Evolutionary conservation across 352 stramenopile genomes (phyloP).

Genomic region (Saprolegnia parasitica): DNA sequence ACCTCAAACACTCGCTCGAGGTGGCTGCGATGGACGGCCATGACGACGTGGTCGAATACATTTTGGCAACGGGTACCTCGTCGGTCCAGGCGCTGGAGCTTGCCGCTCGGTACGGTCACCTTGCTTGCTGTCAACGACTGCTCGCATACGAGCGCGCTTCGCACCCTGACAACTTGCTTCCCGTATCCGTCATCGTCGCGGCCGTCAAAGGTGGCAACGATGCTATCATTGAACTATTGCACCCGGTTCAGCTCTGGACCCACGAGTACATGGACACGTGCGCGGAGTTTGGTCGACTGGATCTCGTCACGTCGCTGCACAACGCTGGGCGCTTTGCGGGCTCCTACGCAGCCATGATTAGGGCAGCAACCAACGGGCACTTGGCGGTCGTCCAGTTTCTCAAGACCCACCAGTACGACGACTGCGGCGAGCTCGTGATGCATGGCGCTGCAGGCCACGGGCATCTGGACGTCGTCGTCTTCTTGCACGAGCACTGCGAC

Average conservation of each 20-base stretch:
- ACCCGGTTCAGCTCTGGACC: neutral
- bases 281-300: neutral
- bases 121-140: neutral
- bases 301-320: neutral
- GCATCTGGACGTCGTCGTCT: constrained; percentile 4
- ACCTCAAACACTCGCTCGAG: neutral
- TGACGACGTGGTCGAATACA: neutral
- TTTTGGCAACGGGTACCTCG: neutral
- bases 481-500: neutral
- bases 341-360: constrained; percentile 37
- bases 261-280: neutral
- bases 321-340: constrained; percentile 1
- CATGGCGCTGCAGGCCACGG: neutral
- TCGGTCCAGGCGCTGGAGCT: neutral
- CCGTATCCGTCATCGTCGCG: neutral
- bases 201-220: neutral
- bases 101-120: neutral
- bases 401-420: constrained; percentile 31
- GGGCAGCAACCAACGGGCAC: constrained; percentile 34
- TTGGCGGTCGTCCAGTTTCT: constrained; percentile 36
- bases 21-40: neutral
- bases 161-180: neutral
- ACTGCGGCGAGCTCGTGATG: constrained; percentile 25
- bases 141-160: neutral
- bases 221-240: neutral